A percentile compares a stretch with the other conserved stretches of the same genome.
phyloP scores from a whole-genome alignment of 805 yeast species.

The Metschnikowia sp. region DNA sequence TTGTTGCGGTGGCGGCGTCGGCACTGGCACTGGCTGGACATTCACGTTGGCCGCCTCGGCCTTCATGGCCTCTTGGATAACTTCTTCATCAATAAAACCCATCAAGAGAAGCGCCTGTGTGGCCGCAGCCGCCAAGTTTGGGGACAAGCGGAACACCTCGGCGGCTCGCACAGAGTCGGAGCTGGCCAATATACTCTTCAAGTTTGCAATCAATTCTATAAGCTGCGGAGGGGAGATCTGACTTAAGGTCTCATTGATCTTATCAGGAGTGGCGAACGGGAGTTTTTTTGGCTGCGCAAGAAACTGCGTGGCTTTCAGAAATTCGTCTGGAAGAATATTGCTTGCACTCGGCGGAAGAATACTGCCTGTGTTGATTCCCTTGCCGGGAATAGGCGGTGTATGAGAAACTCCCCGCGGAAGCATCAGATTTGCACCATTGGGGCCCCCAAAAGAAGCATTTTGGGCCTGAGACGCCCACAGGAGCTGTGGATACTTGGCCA shows the following conservation, averaged over 20 bases:
- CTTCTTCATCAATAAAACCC: constrained; percentile 71
- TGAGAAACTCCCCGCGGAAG: background rate
- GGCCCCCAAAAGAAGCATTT: background rate
- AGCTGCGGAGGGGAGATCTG: constrained; percentile 68
- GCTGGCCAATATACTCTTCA: constrained; percentile 54
- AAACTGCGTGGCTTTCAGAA: constrained; percentile 51
- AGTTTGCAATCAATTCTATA: constrained; percentile 63
- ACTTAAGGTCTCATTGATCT: constrained; percentile 58
- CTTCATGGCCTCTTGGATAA: constrained; percentile 56
- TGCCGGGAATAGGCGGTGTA: background rate
- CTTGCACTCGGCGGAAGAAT: background rate
- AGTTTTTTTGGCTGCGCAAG: constrained; percentile 48
- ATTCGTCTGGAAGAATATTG: constrained; percentile 13
- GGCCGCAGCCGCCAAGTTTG: constrained; percentile 60
- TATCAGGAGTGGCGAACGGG: constrained; percentile 51
- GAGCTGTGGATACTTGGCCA: constrained; percentile 1
- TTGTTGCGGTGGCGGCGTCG: constrained; percentile 6
- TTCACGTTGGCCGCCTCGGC: constrained; percentile 16
- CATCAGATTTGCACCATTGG: background rate
- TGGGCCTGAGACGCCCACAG: background rate
- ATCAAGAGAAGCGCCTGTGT: constrained; percentile 72
- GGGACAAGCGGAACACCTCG: constrained; percentile 50
- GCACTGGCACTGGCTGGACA: constrained; percentile 18
- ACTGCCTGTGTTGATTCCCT: background rate
- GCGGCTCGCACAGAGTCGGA: constrained; percentile 50